These are phyloP conservation scores for Astrocystis sublimbata DNA, from an alignment of 495 filamentous ascomycete genomes.

Conservation along the genomic window DNA sequence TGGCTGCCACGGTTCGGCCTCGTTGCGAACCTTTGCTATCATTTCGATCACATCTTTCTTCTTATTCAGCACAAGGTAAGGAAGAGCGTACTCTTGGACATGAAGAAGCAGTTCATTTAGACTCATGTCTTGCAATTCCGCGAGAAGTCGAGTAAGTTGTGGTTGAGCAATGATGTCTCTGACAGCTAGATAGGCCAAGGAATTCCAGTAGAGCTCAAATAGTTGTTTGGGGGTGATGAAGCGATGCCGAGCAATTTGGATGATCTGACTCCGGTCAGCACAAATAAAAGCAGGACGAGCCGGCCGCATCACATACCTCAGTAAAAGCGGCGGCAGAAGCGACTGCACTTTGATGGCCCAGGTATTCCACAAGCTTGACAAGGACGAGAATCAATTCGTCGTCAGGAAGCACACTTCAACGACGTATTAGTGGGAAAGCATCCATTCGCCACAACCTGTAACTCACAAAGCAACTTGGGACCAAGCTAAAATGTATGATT, in stretches of 20 bases:
- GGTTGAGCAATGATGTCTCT: conserved; percentile 79
- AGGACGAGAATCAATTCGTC: conserved; percentile 85
- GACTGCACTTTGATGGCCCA: conserved; percentile 79
- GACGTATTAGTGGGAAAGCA: conserved; percentile 17
- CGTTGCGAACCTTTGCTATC: conserved; percentile 72
- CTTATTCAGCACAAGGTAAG: conserved; percentile 77
- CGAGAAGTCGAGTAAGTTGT: conserved; percentile 76
- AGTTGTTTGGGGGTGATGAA: conserved; percentile 62
- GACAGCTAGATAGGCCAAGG: conserved; percentile 72
- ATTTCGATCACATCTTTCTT: conserved; percentile 75
- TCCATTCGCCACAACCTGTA: background rate
- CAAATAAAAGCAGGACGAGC: background rate
- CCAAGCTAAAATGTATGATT: conserved; percentile 83
- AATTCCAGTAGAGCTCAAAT: conserved; percentile 85
- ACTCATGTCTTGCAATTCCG: conserved; percentile 73
- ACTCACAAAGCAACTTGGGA: conserved; percentile 71
- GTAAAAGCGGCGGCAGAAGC: conserved; percentile 77
- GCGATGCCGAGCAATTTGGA: conserved; percentile 63
- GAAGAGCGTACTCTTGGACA: conserved; percentile 80
- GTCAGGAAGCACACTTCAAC: conserved; percentile 45
- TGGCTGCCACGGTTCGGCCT: conserved; percentile 40
- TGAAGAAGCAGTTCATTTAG: conserved; percentile 70
- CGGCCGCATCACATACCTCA: conserved; percentile 57
- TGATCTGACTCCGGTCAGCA: conserved; percentile 38
- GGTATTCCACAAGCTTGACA: conserved; percentile 77